Conservation (phyloP, 495 filamentous ascomycete genomes). For the Podospora pseudoanserina region DNA sequence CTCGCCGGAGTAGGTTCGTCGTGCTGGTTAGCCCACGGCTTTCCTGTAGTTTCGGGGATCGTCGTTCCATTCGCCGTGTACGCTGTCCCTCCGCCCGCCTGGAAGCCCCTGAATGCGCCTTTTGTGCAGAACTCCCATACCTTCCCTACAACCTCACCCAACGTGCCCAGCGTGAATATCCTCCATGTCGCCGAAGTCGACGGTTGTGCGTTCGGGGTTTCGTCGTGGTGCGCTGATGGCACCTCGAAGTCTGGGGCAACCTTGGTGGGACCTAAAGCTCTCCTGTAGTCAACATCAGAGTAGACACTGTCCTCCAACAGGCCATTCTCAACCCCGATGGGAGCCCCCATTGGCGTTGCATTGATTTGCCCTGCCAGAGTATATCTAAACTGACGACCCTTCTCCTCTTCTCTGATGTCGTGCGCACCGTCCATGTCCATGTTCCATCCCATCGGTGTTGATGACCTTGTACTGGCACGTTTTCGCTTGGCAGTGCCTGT, state of each 20-base stretch:
- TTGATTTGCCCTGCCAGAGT: conserved; percentile 62
- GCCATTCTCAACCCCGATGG: conserved; percentile 46
- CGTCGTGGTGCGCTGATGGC: conserved; percentile 15
- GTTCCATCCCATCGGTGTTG: conserved; percentile 33
- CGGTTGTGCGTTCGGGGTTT: not conserved
- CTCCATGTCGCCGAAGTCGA: conserved; percentile 40
- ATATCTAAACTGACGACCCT: conserved; percentile 32
- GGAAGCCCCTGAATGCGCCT: conserved; percentile 74
- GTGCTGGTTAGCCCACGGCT: conserved; percentile 30
- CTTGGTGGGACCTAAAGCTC: conserved; percentile 40
- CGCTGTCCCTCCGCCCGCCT: conserved; percentile 73
- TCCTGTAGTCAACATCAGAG: conserved; percentile 53
- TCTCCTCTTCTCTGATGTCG: conserved; percentile 25
- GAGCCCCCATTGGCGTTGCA: conserved; percentile 48
- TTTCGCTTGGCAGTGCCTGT: conserved; percentile 41
- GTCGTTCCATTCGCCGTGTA: conserved; percentile 47
- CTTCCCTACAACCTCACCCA: conserved; percentile 64
- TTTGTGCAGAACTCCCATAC: conserved; percentile 78
- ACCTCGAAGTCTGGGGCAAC: conserved; percentile 29
- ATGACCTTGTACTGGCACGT: conserved; percentile 32
- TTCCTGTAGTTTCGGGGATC: conserved; percentile 23
- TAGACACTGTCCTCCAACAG: conserved; percentile 50
- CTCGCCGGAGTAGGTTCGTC: conserved; percentile 26
- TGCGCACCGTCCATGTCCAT: conserved; percentile 31
- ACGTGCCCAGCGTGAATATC: conserved; percentile 37